Evolutionary conservation across 2,329 filamentous ascomycete species (phyloP).

Genomic region (Colletotrichum shisoi): DNA sequence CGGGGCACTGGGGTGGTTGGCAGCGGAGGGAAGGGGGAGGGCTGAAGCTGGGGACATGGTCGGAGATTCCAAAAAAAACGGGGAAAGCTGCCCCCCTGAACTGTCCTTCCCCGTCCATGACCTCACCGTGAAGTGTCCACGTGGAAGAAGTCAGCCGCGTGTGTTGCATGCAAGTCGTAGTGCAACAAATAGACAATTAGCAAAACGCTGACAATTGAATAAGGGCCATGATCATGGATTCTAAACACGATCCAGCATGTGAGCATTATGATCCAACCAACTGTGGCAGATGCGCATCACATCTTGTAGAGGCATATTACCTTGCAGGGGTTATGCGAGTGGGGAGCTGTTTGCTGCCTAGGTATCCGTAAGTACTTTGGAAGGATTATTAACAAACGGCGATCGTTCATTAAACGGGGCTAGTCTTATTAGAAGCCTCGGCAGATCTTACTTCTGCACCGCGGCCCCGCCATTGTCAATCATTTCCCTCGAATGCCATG

Average conservation of each 20-base stretch:
- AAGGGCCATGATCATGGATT: not conserved
- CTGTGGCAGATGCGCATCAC: not conserved
- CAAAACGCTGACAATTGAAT: not conserved
- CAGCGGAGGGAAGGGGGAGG: slow-evolving; percentile 22
- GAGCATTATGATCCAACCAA: not conserved
- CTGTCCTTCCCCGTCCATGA: slow-evolving; percentile 29
- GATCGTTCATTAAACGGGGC: slow-evolving; percentile 17
- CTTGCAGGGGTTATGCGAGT: too few species aligned
- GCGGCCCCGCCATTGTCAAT: slow-evolving; percentile 3
- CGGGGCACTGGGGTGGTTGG: slow-evolving; percentile 27
- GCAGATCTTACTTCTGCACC: slow-evolving; percentile 5
- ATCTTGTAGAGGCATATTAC: not conserved
- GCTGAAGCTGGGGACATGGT: slow-evolving; percentile 35
- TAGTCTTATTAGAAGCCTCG: not conserved
- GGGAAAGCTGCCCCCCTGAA: slow-evolving; percentile 25
- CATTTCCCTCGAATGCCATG: slow-evolving; percentile 2
- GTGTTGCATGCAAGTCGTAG: not conserved
- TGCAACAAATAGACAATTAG: not conserved
- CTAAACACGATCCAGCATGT: not conserved
- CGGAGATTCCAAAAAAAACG: slow-evolving; percentile 27
- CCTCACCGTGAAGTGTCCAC: slow-evolving; percentile 34
- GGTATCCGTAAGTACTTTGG: too few species aligned
- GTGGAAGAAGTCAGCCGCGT: slow-evolving; percentile 3
- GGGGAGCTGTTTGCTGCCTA: not conserved
- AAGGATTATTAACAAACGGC: slow-evolving; percentile 1